phyloP scores from a whole-genome alignment of 441 rosid species.

The California macrophylla region DNA sequence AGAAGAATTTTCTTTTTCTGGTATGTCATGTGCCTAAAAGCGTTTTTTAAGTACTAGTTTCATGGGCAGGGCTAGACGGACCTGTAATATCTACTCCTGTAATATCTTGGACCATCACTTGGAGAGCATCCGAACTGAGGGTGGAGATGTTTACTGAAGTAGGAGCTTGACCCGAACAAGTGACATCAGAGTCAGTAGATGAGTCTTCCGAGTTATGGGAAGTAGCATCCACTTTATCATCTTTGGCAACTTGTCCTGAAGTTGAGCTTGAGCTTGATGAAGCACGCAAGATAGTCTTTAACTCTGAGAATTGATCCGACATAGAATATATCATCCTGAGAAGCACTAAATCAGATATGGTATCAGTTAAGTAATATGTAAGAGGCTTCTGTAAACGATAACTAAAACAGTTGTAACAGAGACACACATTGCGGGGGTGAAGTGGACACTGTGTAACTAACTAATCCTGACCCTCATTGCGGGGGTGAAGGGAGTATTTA shows the following conservation, averaged over 20 bases:
- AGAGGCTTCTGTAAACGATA: slow-evolving; percentile 1
- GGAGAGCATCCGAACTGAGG: slow-evolving; percentile 30
- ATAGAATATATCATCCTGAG: slow-evolving; percentile 80
- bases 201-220: slow-evolving; percentile 57
- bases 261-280: slow-evolving; percentile 42
- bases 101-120: slow-evolving; percentile 46
- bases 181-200: slow-evolving; percentile 53
- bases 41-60: not conserved
- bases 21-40: not conserved
- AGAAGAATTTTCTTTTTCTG: not conserved
- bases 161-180: slow-evolving; percentile 33
- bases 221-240: slow-evolving; percentile 38
- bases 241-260: slow-evolving; percentile 33
- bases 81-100: slow-evolving; percentile 49
- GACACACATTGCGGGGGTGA: not conserved
- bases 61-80: slow-evolving; percentile 26
- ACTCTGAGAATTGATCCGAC: slow-evolving; percentile 81
- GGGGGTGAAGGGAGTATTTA: not conserved
- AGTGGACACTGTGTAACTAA: no score
- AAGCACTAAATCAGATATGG: slow-evolving; percentile 60
- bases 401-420: slow-evolving; percentile 2
- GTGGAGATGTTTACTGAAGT: slow-evolving; percentile 25
- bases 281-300: slow-evolving; percentile 50
- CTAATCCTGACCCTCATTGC: not conserved
- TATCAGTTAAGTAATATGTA: slow-evolving; percentile 37